Evolutionary conservation across 805 yeast species (phyloP).

Genomic region (Starmerella davenportii): DNA sequence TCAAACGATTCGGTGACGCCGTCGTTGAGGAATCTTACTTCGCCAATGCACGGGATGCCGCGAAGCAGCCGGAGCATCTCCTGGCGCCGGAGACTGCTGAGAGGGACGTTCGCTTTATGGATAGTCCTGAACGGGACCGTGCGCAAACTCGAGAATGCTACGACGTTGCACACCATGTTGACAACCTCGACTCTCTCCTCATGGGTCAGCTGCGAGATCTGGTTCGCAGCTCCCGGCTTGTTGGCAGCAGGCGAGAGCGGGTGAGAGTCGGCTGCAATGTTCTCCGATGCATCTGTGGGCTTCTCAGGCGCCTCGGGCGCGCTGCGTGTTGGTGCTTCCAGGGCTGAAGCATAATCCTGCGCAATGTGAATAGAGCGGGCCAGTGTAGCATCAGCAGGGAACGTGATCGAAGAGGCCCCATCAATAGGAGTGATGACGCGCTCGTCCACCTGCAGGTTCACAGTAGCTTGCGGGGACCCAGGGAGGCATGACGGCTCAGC

Average conservation of each 20-base stretch:
- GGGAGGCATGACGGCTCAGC: background rate
- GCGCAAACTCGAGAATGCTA: slow-evolving; percentile 75
- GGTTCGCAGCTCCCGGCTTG: no score
- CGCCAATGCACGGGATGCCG: slow-evolving; percentile 47
- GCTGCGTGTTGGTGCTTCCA: no score
- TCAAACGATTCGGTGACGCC: slow-evolving; percentile 93
- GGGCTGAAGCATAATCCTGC: no score
- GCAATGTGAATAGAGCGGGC: no score
- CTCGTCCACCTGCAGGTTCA: background rate
- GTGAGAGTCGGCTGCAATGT: background rate
- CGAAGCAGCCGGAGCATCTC: slow-evolving; percentile 23
- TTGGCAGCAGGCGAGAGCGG: no score
- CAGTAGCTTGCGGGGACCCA: background rate
- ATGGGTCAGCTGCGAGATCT: no score
- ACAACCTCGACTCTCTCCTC: slow-evolving; percentile 23
- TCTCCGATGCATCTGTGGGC: background rate
- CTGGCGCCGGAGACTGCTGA: slow-evolving; percentile 28
- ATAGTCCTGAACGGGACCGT: slow-evolving; percentile 72
- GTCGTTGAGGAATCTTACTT: slow-evolving; percentile 43
- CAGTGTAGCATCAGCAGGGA: background rate
- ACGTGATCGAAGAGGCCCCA: background rate
- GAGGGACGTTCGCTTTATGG: slow-evolving; percentile 40
- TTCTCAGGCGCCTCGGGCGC: slow-evolving; percentile 2
- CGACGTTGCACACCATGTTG: slow-evolving; percentile 57
- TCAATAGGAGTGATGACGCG: background rate